Evolutionary conservation across 2,329 filamentous ascomycete species (phyloP).

Genomic region (Emergomyces pasteurianus): DNA sequence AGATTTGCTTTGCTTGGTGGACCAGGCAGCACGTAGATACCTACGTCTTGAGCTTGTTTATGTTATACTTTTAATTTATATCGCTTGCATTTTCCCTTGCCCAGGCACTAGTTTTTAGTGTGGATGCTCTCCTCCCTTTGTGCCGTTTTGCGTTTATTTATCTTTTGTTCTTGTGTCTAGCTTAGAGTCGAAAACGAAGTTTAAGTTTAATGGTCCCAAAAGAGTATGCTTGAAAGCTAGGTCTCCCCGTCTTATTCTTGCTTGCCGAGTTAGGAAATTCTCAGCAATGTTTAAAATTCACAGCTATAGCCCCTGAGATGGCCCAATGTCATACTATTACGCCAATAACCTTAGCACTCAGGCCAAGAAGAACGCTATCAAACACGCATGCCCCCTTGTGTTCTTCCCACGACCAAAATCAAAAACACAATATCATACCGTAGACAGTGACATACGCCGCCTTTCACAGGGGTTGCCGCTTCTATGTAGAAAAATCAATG

Average conservation of each 20-base stretch:
- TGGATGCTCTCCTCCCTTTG: not conserved
- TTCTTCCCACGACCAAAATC: not conserved
- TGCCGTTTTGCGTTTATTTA: not conserved
- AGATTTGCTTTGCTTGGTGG: conserved; percentile 89
- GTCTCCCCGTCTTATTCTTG: not conserved
- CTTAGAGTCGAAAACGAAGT: conserved; percentile 3
- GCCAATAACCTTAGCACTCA: too few relatives aligned
- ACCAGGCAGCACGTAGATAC: conserved; percentile 49
- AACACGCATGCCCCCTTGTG: not conserved
- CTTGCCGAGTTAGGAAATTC: not conserved
- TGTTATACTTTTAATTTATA: not conserved
- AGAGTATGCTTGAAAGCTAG: not conserved
- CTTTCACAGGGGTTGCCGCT: not conserved
- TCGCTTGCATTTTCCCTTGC: not conserved
- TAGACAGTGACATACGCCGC: not conserved
- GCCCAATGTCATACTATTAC: too few relatives aligned
- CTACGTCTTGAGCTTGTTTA: not conserved
- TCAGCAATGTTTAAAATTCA: not conserved
- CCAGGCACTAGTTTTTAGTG: not conserved
- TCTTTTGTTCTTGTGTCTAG: not conserved
- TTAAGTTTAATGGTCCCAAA: not conserved
- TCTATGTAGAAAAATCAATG: not conserved
- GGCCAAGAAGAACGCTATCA: too few relatives aligned
- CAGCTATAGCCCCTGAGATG: not conserved
- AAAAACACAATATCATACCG: not conserved